Conservation (phyloP, 2,329 filamentous ascomycete species). For the Ustilaginoidea virens region DNA sequence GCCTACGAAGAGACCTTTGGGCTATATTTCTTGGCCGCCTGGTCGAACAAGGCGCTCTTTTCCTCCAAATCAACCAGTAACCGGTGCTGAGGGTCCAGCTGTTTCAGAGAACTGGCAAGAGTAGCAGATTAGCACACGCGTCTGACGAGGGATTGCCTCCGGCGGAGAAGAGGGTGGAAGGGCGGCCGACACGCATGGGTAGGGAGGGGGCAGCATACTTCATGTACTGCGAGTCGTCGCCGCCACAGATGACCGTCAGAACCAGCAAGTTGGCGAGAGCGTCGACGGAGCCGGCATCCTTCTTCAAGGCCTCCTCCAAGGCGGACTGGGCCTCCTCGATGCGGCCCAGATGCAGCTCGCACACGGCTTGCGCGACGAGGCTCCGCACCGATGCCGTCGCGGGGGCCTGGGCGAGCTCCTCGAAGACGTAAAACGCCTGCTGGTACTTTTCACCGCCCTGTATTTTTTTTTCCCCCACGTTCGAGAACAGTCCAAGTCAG, state of each 20-base stretch:
- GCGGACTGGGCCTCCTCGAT: conserved; percentile 80
- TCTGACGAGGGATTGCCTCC: neutral
- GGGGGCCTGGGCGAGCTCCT: conserved; percentile 82
- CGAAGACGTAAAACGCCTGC: conserved; percentile 92
- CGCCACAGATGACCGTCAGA: conserved; percentile 61
- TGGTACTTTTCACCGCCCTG: conserved; percentile 93
- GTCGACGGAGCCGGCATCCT: conserved; percentile 55
- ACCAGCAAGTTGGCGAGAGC: conserved; percentile 75
- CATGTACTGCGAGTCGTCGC: conserved; percentile 46
- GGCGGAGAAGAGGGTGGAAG: too few relatives aligned
- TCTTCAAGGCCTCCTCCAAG: conserved; percentile 61
- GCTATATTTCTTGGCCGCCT: conserved; percentile 72
- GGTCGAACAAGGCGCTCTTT: conserved; percentile 80
- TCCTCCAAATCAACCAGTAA: conserved; percentile 61
- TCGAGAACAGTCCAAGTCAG: conserved; percentile 8
- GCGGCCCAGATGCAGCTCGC: conserved; percentile 80
- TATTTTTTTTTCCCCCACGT: conserved; percentile 11
- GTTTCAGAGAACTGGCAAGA: conserved; percentile 34
- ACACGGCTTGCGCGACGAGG: conserved; percentile 76
- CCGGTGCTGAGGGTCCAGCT: conserved; percentile 49
- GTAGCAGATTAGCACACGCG: conserved; percentile 11
- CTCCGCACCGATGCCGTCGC: conserved; percentile 61
- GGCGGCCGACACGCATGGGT: conserved; percentile 9
- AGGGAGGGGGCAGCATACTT: conserved; percentile 32
- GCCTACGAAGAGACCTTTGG: conserved; percentile 53